Evolutionary conservation across 495 filamentous ascomycete genomes (phyloP).

Genomic region (Penicillium ucsense): DNA sequence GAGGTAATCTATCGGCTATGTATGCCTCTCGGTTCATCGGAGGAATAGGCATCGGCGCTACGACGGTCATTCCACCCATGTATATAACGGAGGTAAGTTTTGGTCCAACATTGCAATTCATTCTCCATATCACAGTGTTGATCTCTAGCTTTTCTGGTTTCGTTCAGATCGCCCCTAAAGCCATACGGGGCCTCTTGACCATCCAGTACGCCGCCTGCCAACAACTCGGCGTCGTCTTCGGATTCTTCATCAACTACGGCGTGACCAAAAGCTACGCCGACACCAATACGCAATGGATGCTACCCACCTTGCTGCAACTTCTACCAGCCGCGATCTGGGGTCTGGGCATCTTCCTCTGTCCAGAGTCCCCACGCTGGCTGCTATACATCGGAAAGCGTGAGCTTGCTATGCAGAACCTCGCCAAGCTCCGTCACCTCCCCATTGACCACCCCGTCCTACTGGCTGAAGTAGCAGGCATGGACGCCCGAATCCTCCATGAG

Average conservation of each 20-base stretch:
- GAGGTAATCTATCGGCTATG: conserved; percentile 32
- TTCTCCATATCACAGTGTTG: too few relatives aligned
- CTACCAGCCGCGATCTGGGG: conserved; percentile 50
- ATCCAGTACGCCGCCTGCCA: conserved; percentile 57
- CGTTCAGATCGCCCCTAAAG: conserved; percentile 48
- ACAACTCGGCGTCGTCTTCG: conserved; percentile 46
- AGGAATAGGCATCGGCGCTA: conserved; percentile 52
- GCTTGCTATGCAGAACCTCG: conserved; percentile 40
- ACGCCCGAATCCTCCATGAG: conserved; percentile 50
- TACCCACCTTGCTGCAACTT: conserved; percentile 52
- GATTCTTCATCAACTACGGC: conserved; percentile 53
- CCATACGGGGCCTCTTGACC: conserved; percentile 55
- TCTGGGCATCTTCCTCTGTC: conserved; percentile 40
- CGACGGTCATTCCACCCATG: conserved; percentile 46
- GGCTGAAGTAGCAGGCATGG: conserved; percentile 51
- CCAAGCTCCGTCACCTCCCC: conserved; percentile 38
- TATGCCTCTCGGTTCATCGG: conserved; percentile 44
- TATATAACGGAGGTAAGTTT: conserved; percentile 29
- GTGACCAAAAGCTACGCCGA: conserved; percentile 37
- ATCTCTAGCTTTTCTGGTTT: background rate
- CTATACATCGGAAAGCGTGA: conserved; percentile 53
- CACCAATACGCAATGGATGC: conserved; percentile 43
- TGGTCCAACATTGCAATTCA: background rate
- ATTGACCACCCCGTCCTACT: conserved; percentile 47
- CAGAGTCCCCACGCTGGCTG: conserved; percentile 59